Evolutionary conservation across 441 rosid genomes (phyloP), one percentile per base, ranked within the genome.

Genomic region (Pelargonium australe): DNA sequence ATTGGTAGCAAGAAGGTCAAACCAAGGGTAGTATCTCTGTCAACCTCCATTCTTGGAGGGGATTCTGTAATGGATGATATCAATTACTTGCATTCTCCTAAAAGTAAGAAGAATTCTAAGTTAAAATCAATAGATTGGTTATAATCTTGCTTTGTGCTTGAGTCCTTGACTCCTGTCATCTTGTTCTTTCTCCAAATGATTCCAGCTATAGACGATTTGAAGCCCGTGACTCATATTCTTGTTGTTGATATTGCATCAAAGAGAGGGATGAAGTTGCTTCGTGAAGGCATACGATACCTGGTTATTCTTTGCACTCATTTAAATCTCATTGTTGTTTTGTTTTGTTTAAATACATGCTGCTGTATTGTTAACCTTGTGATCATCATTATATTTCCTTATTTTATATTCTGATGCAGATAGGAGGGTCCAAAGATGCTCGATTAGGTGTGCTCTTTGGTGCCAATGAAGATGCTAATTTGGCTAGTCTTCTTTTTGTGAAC

Each of bases 171-270:
- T 68, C 70, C 20, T 81, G 72, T 75, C 53, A 55, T 63, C 41
- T 44, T 66, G 62, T 73, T 71, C 66, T 69, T 62, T 75, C 31
- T 53, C 77, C 62, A 71, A 77, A 71, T 64, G 58, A 74, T 79
- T 74, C 51, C 88, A 95, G 98, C 92, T 70, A 49, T 80, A 47
- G 96, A 91, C 71, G 85, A 92, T 75, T 77, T 95, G 85, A 95
- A 92, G 85, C 86, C 96, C 53, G 97, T 95, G 67, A 89, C 99
- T 73, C 97, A 95, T 86, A 92, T 91, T 82, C 91, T 95, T 67
- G 85, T 82, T 74, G 88, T 86, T 79, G 94, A 91, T 76, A 72
- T 91, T 66, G 69, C 91, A 69, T 85, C 92, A 49, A 81, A 79
- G 86, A 88, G 81, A 74, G 97, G 99, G 75, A 76, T 85, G 70